phyloP scores from a whole-genome alignment of 2,329 filamentous ascomycete genomes.

The Calonectria naviculata region DNA sequence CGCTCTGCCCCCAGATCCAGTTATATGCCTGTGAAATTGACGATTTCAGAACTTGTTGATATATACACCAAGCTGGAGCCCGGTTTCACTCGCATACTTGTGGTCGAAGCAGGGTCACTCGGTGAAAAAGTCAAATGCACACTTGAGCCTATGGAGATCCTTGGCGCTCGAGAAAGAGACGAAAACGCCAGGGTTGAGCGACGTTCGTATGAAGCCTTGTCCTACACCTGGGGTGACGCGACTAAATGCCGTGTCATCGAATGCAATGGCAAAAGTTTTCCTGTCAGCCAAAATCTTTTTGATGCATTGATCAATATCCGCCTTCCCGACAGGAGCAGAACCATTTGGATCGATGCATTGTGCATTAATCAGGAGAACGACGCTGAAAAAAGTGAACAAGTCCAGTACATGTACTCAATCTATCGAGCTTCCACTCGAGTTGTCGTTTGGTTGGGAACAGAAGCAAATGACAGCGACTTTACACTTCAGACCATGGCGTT shows the following conservation, averaged over 20 bases:
- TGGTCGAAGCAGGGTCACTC: no score
- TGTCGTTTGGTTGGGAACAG: not conserved
- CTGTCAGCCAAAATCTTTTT: not conserved
- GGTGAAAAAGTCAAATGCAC: no score
- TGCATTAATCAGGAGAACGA: slow-evolving; percentile 1
- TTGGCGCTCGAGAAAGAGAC: no score
- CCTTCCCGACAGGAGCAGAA: not conserved
- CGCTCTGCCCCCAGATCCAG: no score
- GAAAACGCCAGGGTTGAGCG: no score
- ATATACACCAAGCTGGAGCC: no score
- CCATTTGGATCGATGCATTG: not conserved
- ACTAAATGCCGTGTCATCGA: not conserved
- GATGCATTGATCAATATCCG: not conserved
- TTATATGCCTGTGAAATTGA: no score
- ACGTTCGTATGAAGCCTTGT: slow-evolving; percentile 3
- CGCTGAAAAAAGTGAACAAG: slow-evolving; percentile 9
- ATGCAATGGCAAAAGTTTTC: slow-evolving; percentile 1
- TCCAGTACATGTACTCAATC: slow-evolving; percentile 8
- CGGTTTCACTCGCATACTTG: no score
- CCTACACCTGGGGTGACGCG: slow-evolving; percentile 12
- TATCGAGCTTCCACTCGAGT: not conserved
- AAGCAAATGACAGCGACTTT: no score
- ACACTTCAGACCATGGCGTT: no score
- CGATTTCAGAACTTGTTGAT: no score
- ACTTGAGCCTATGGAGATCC: no score